Evolutionary conservation across 495 filamentous ascomycete species (phyloP), one percentile per base, ranked within the genome.

Genomic region (Xylaria venustula): DNA sequence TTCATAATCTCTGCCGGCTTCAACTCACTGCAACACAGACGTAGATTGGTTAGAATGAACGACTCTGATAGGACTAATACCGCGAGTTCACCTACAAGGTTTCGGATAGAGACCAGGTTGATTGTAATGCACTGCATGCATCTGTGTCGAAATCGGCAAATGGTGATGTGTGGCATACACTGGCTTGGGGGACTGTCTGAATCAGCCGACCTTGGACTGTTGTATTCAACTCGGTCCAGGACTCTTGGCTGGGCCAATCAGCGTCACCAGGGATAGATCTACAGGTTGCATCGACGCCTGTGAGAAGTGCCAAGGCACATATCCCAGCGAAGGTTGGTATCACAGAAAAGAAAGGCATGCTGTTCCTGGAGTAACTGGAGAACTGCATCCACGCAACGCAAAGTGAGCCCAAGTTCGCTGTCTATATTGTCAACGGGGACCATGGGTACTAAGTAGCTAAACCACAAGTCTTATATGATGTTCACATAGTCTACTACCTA

Each of bases 171-270:
- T 81, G 75, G 65, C 79, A 83, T 1, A 67, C 58, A 6, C 54
- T 58, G 1, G 61, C 79, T 19, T 78, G 30, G 7, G 79, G 78
- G 3, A 69, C 59, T 0, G 73, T 75, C 2, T 66, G 64, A 7
- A 74, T 68, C 1, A 72, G 51, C 8, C 59, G 52, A 15, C 68
- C 68, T 6, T 54, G 34, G 32, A 70, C 40, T 0, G 66, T 67
- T 5, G 15, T 6, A 61, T 73, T 73, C 8, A 73, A 60, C 3
- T 7, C 2, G 7, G 26, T 32, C 71, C 71, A 73, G 2, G 50
- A 12, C 2, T 58, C 2, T 2, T n/a, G 6, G n/a, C 17, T 19
- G 0, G 71, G 71, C 64, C 64, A 73, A 19, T 30, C 19, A 12
- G 54, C 26, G 44, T 71, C 68, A 14, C 64, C 66, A 2, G 70